Evolutionary conservation across 139 green algal genomes (phyloP), one percentile per base, ranked within the genome.

Genomic region (Ettlia oleoabundans): DNA sequence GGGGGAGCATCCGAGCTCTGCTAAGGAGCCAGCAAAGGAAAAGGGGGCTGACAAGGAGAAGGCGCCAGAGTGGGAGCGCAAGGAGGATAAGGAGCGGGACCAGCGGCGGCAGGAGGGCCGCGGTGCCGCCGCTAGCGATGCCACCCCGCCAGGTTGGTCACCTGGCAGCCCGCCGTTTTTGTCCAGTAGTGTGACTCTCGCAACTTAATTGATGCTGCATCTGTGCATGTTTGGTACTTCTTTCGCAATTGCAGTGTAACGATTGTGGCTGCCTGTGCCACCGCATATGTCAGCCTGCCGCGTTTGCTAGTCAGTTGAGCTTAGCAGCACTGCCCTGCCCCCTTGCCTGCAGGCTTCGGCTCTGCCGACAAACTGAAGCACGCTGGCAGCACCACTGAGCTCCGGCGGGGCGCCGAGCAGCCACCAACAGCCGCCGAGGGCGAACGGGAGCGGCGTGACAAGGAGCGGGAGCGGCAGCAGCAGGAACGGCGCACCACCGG

Each of bases 341-440:
- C 55, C 15, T 65, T 6, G 8, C 63, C 63, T 28, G 13, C 75
- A 70, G 75, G 75, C 58, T 81, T 81, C 43, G 75, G 75, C 55
- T 61, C 75, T 9, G 75, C 58, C n/a, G 58, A 71, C 58, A 81
- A 81, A 58, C 58, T 81, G 2, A 71, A 70, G 58, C 75, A 81
- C 28, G 75, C 75, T 4, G 75, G 58, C 58, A 81, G 75, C 75
- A 71, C 13, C 75, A 81, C 75, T 4, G 75, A 81, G n/a, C 38
- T 81, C 38, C 75, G 75, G 15, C 58, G 38, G 7, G 3, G 28
- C 38, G 40, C 10, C 4, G 58, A 71, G 3, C 52, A 53, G 28
- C 37, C 33, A 2, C 30, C 67, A 3, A 9, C 24, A 24, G 67
- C 38, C 24, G 75, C 55, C 5, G 58, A 61, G 24, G 37, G 33